These are phyloP conservation scores for Pinus taeda DNA, from an alignment of 75 land plant species.

Conservation along the genomic window DNA sequence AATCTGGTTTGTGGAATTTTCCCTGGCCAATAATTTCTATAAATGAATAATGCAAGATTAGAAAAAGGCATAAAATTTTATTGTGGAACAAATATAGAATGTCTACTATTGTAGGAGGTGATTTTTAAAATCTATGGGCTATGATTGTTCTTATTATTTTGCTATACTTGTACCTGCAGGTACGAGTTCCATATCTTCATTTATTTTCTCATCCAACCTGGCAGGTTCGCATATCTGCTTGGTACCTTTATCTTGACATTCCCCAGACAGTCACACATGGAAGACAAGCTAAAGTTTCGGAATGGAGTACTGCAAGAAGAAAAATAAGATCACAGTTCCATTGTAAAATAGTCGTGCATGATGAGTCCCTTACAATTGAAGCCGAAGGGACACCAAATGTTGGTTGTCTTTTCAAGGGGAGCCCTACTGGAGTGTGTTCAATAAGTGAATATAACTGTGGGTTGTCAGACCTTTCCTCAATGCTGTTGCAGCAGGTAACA, in stretches of 20 bases:
- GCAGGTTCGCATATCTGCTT: slow-evolving; percentile 83
- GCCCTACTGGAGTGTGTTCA: slow-evolving; percentile 15
- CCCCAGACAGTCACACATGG: slow-evolving; percentile 53
- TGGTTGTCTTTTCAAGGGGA: slow-evolving; percentile 45
- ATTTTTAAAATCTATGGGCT: neutral
- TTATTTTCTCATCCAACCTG: slow-evolving; percentile 77
- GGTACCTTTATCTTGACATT: slow-evolving; percentile 76
- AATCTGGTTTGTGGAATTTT: slow-evolving; percentile 43
- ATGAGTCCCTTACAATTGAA: slow-evolving; percentile 65
- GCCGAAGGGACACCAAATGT: slow-evolving; percentile 69
- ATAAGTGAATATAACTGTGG: slow-evolving; percentile 55
- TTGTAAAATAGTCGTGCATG: slow-evolving; percentile 62
- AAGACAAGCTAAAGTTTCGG: slow-evolving; percentile 16
- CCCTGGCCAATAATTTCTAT: neutral
- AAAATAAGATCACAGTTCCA: slow-evolving; percentile 45
- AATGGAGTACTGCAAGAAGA: slow-evolving; percentile 11
- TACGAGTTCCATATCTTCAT: slow-evolving; percentile 71
- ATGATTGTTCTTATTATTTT: neutral
- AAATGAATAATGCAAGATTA: neutral
- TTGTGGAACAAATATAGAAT: neutral
- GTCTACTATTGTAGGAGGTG: neutral
- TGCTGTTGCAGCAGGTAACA: slow-evolving; percentile 85
- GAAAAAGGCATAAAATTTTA: neutral
- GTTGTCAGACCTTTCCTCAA: slow-evolving; percentile 71
- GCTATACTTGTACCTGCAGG: slow-evolving; percentile 35